Percentiles rank a stretch among this genome's conserved stretches.
Conservation (phyloP, 1,139 yeast species). For the Pneumocystis carinii region DNA sequence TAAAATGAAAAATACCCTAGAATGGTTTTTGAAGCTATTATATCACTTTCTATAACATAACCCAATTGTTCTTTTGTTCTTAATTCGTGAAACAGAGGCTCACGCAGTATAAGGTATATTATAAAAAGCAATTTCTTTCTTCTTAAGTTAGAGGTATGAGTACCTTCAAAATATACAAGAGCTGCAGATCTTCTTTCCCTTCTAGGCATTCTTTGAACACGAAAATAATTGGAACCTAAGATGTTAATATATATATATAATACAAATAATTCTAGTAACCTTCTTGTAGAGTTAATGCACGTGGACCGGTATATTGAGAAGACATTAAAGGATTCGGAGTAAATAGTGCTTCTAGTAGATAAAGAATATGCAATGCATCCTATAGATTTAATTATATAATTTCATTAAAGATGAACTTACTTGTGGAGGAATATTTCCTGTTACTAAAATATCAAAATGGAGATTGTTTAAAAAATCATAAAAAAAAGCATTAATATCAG, state of each 20-base stretch:
- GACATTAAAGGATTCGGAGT: background rate
- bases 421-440: background rate
- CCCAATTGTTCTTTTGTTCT: constrained; percentile 90
- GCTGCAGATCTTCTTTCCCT: constrained; percentile 73
- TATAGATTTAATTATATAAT: background rate
- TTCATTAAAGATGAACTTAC: background rate
- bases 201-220: constrained; percentile 36
- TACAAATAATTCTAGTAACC: background rate
- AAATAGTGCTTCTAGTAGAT: background rate
- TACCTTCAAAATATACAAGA: constrained; percentile 61
- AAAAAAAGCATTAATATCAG: background rate
- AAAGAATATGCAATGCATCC: background rate
- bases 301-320: background rate
- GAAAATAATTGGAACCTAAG: constrained; percentile 3
- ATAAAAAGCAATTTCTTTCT: constrained; percentile 40
- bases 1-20: constrained; percentile 43
- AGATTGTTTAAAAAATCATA: background rate
- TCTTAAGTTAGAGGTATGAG: constrained; percentile 29
- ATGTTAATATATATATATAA: background rate
- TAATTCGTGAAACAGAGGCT: constrained; percentile 77
- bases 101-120: constrained; percentile 56
- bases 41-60: constrained; percentile 73
- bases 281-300: background rate
- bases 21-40: constrained; percentile 53
- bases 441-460: background rate